Evolutionary conservation across 345 rosid species (phyloP).

Genomic region (Sisymbrium irio): DNA sequence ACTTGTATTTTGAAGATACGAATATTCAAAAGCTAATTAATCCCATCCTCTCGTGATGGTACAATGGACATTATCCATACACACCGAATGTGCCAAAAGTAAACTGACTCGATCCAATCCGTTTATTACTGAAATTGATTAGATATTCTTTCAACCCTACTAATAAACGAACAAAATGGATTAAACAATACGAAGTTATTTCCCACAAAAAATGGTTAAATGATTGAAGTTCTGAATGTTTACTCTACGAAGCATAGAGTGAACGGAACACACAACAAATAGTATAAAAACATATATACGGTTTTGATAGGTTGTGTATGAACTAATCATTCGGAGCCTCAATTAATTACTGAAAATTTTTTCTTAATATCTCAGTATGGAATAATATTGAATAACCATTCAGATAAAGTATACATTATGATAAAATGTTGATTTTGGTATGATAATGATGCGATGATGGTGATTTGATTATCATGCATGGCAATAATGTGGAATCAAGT

Average conservation of each 20-base stretch:
- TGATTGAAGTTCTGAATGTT: too few relatives aligned
- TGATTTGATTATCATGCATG: conserved; percentile 3
- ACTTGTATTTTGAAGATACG: neutral
- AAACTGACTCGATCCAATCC: neutral
- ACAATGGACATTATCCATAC: neutral
- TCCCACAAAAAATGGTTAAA: neutral
- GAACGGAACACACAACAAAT: neutral
- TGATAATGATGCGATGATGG: neutral
- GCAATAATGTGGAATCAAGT: neutral
- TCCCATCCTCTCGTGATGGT: neutral
- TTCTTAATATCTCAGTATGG: neutral
- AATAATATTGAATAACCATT: neutral
- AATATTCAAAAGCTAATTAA: neutral
- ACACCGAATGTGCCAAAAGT: neutral
- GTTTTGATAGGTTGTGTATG: neutral
- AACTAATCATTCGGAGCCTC: neutral
- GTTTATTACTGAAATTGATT: neutral
- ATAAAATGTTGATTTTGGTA: neutral
- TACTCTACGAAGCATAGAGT: neutral
- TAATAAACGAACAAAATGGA: too few relatives aligned
- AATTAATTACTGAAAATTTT: neutral
- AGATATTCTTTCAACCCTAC: neutral
- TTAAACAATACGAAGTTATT: neutral
- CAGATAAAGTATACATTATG: neutral
- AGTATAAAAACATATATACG: neutral